phyloP scores from a whole-genome alignment of 2,329 filamentous ascomycete genomes.

The Cryphonectria nitschkei region DNA sequence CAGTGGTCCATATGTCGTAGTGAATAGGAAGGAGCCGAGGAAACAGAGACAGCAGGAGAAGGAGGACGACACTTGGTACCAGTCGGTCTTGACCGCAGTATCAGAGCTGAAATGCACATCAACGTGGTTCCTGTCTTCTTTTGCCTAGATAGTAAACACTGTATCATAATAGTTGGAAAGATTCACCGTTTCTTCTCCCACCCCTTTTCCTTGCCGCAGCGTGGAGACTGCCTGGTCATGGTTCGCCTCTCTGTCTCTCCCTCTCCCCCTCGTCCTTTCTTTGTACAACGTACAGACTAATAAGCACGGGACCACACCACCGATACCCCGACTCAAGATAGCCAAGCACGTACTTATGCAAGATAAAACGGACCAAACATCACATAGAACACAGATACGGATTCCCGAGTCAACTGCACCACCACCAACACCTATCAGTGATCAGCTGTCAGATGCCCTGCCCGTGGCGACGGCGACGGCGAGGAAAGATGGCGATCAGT shows the following conservation, averaged over 20 bases:
- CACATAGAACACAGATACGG: background rate
- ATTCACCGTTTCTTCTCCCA: constrained; percentile 9
- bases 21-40: background rate
- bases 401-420: background rate
- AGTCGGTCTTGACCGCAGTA: background rate
- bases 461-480: constrained; percentile 12
- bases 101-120: constrained; percentile 10
- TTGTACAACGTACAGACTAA: background rate
- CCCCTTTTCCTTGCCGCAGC: constrained; percentile 3
- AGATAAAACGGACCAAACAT: background rate
- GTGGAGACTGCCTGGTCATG: background rate
- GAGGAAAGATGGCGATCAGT: background rate
- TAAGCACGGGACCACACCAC: background rate
- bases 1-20: background rate
- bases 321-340: background rate
- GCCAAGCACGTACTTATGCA: background rate
- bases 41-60: background rate
- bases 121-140: constrained; percentile 6
- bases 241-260: background rate
- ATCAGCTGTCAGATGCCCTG: constrained; percentile 15
- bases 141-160: background rate
- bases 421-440: background rate
- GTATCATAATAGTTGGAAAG: background rate
- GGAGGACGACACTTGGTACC: background rate
- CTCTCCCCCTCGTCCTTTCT: background rate